Evolutionary conservation across 202 grass and related monocot genomes (phyloP), one percentile per base, ranked within the genome.

Genomic region (Panicum virgatum): DNA sequence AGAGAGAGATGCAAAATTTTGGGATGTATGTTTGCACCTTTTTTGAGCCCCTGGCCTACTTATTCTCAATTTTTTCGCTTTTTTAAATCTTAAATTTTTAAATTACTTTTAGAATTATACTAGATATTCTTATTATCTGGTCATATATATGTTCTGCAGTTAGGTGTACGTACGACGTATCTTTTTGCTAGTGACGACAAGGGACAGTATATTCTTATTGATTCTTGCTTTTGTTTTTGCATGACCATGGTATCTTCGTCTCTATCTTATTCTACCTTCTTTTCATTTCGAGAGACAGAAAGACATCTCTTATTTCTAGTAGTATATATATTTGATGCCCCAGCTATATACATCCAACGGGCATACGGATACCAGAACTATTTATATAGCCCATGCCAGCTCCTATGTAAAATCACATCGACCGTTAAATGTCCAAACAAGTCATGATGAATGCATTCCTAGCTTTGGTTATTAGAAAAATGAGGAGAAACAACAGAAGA

Each of bases 391-490:
- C 58, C 10, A 67, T 68, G 43, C 23, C 59, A 60, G 58, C 51
- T 79, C 59, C 76, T 68, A 69, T 83, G 69, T 86, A 69, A 86
- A 65, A 90, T 80, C 84, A 83, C 80, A 83, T 90, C 75, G 36
- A 63, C 16, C 11, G 20, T 4, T 34, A 34, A 4, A 34, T 34
- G 32, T 34, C 32, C 32, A 34, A 34, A 34, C 32, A 34, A 34
- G 32, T 34, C 32, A 34, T 34, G n/a, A n/a, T n/a, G 32, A 3
- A 34, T 34, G 32, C 32, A 34, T 34, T 34, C 32, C 32, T 34
- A 34, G 32, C 32, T 34, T 34, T 34, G 32, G 32, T 34, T 4
- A 34, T 34, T 34, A 34, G 32, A 34, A 34, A n/a, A 34, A 34
- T 34, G 32, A 34, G 32, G 32, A 3, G 3, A 4, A 34, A 34